Conservation (phyloP, 495 filamentous ascomycete species). For the Xylaria intraflava region DNA sequence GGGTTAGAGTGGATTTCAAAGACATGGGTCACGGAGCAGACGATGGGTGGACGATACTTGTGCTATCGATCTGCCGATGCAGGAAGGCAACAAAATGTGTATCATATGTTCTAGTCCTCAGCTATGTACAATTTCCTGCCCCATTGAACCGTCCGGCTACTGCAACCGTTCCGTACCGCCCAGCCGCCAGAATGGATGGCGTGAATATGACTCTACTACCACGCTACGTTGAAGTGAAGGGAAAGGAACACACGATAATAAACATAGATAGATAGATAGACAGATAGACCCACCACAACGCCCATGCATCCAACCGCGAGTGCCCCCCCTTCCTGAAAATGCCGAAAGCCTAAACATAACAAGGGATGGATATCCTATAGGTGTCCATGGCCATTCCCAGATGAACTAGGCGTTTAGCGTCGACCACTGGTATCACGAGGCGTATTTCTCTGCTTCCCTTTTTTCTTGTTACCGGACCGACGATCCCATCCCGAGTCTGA, state of each 20-base stretch:
- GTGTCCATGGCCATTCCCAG: slow-evolving; percentile 10
- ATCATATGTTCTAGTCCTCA: slow-evolving; percentile 16
- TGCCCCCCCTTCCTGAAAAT: slow-evolving; percentile 14
- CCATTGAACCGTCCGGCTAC: slow-evolving; percentile 1
- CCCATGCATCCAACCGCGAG: slow-evolving; percentile 14
- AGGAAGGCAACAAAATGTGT: slow-evolving; percentile 6
- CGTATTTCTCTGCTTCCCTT: slow-evolving; percentile 25
- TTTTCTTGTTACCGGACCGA: slow-evolving; percentile 18
- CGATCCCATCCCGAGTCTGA: slow-evolving; percentile 27
- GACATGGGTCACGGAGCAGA: background rate
- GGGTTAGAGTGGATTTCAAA: slow-evolving; percentile 45
- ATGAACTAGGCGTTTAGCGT: slow-evolving; percentile 29
- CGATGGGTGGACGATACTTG: background rate
- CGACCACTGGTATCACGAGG: slow-evolving; percentile 34
- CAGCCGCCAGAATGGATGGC: background rate
- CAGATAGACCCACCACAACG: slow-evolving; percentile 6
- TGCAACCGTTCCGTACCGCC: background rate
- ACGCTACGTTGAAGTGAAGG: background rate
- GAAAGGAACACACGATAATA: background rate
- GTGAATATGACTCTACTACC: background rate
- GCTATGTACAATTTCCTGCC: slow-evolving; percentile 14
- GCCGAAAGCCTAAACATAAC: slow-evolving; percentile 22
- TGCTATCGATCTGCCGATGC: background rate
- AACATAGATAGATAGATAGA: background rate
- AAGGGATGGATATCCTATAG: background rate